Percentiles rank a stretch among this genome's conserved stretches.
Conservation (phyloP, 257 asterid genomes). For the Coffea canephora region DNA sequence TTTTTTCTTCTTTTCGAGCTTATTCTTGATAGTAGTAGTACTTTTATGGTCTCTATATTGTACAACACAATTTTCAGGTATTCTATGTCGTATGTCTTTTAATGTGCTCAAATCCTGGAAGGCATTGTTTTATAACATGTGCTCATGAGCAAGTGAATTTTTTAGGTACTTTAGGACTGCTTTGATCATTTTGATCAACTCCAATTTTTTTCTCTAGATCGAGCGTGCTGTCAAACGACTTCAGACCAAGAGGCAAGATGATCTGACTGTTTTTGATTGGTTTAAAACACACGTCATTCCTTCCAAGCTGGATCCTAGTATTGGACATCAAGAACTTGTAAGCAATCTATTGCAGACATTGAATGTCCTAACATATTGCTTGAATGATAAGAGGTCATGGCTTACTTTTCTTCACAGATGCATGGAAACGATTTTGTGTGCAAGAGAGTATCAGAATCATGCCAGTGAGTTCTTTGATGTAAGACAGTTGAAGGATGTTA, state of each 20-base stretch:
- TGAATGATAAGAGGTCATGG: constrained; percentile 5
- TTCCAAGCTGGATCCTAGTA: constrained; percentile 75
- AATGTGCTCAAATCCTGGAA: neutral
- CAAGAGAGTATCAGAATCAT: neutral
- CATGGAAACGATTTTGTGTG: neutral
- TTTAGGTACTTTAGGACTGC: neutral
- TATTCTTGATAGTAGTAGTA: too few species aligned
- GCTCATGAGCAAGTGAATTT: neutral
- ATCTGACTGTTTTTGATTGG: constrained; percentile 71
- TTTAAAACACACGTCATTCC: constrained; percentile 69
- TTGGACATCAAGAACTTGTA: constrained; percentile 85
- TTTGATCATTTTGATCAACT: constrained; percentile 11
- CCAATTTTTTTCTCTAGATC: constrained; percentile 40
- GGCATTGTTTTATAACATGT: neutral
- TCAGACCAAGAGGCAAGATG: constrained; percentile 55
- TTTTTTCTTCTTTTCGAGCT: neutral
- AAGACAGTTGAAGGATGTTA: neutral
- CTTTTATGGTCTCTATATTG: neutral
- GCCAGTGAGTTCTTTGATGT: neutral
- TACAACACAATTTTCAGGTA: neutral
- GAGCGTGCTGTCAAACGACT: constrained; percentile 62
- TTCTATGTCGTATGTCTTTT: neutral
- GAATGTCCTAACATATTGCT: constrained; percentile 2
- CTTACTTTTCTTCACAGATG: neutral
- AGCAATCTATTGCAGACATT: constrained; percentile 33